These are phyloP conservation scores for Xylaria digitata DNA, from an alignment of 2,329 filamentous ascomycete genomes.

Conservation along the genomic window DNA sequence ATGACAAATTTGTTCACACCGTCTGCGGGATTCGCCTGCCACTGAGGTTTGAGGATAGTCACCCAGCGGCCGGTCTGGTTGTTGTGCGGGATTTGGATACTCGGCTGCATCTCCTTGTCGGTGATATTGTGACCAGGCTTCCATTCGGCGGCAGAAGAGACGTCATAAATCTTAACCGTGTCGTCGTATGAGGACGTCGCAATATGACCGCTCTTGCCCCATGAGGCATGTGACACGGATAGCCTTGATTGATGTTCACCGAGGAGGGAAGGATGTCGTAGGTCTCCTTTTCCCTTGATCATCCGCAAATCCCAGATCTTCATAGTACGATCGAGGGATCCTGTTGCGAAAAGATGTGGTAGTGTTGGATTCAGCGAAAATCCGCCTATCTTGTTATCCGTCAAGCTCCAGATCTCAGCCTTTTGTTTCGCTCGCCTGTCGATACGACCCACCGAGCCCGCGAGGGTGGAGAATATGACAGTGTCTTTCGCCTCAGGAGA, in stretches of 20 bases:
- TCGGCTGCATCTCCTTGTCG: constrained; percentile 74
- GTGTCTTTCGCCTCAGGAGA: constrained; percentile 75
- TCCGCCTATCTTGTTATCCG: constrained; percentile 94
- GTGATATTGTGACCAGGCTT: constrained; percentile 67
- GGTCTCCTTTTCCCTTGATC: constrained; percentile 72
- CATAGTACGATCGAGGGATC: constrained; percentile 87
- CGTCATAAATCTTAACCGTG: constrained; percentile 91
- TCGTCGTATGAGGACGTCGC: constrained; percentile 96
- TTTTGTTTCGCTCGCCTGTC: constrained; percentile 74
- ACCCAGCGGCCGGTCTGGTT: constrained; percentile 97
- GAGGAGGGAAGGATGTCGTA: constrained; percentile 73
- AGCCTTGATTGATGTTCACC: constrained; percentile 85
- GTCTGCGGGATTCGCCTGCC: constrained; percentile 83
- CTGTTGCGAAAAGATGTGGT: constrained; percentile 87
- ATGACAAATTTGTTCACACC: constrained; percentile 89
- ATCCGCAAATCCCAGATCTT: constrained; percentile 89
- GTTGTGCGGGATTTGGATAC: constrained; percentile 80
- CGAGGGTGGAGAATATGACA: constrained; percentile 87
- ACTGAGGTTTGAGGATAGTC: constrained; percentile 83
- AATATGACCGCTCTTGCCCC: constrained; percentile 84
- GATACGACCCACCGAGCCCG: constrained; percentile 82
- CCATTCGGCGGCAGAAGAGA: constrained; percentile 71
- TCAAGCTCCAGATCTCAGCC: constrained; percentile 77
- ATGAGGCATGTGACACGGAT: constrained; percentile 92
- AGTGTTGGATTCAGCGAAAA: constrained; percentile 85